Evolutionary conservation across 148 eudicot species (phyloP).

Genomic region (Chenopodium quinoa): DNA sequence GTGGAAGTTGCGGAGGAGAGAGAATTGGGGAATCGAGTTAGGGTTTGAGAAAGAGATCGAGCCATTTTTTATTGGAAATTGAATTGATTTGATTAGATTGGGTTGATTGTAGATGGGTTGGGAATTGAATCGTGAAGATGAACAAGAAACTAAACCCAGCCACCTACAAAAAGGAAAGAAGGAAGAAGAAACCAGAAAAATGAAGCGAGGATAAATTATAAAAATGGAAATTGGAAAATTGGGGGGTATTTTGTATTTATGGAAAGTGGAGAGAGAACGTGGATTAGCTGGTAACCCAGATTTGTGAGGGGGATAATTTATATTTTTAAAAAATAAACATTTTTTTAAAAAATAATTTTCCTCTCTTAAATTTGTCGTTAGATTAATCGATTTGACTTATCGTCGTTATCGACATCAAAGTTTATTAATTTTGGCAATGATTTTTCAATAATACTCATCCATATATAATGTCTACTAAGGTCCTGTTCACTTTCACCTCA

Average conservation of each 20-base stretch:
- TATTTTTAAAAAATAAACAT: too few relatives aligned
- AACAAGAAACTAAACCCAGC: slow-evolving; percentile 14
- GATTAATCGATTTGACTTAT: too few relatives aligned
- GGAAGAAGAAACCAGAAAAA: not conserved
- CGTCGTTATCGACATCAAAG: too few relatives aligned
- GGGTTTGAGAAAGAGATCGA: slow-evolving; percentile 46
- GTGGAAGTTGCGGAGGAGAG: slow-evolving; percentile 3
- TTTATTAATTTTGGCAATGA: too few relatives aligned
- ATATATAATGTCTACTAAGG: too few relatives aligned
- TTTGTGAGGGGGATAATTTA: not conserved
- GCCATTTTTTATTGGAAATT: slow-evolving; percentile 34
- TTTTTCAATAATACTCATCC: too few relatives aligned
- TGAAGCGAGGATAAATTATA: not conserved
- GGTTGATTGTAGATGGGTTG: not conserved
- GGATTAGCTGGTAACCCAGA: not conserved
- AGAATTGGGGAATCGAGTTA: slow-evolving; percentile 28
- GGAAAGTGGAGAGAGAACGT: slow-evolving; percentile 3
- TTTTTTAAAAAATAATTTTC: too few relatives aligned
- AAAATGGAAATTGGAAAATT: not conserved
- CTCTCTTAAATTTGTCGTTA: too few relatives aligned
- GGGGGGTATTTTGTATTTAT: not conserved
- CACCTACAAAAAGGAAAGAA: not conserved
- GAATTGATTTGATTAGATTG: not conserved
- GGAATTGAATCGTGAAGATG: not conserved
- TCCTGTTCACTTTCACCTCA: too few relatives aligned